Base-by-base conservation (phyloP, 495 filamentous ascomycete genomes). In the Hypoxylon fragiforme region DNA sequence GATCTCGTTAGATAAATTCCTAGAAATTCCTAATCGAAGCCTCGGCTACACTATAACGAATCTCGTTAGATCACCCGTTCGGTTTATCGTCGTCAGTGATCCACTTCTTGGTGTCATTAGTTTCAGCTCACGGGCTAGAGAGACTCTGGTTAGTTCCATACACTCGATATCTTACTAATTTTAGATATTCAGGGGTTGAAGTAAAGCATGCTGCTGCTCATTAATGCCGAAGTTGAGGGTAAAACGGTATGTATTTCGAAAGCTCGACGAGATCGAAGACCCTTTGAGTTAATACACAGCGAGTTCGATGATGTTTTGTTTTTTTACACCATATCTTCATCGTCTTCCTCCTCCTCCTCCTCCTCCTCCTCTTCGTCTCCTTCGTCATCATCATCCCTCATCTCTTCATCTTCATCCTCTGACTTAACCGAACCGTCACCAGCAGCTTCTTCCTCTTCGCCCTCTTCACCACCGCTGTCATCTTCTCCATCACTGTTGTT, bases 401-500 rank as follows among this genome's bases (percentile, higher is more conserved):
- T 40, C 15, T 45, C 44, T 19, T 52, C 50, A 9, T 51, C 26
- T 13, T 39, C 24, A 0, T 21, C 57, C 13, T 34, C 54, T 3
- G 34, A 21, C 14, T 60, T 65, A 36, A 54, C 13, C 1, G 54
- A 45, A 41, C 64, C 67, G 8, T 60, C 64, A 12, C 67, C 63
- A 0, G 38, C 63, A n/a, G 59, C 60, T 14, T 53, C 47, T 43
- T 69, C n/a, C n/a, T n/a, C n/a, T n/a, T n/a, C n/a, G n/a, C n/a
- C n/a, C n/a, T n/a, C n/a, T n/a, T n/a, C n/a, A n/a, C n/a, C 66
- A 1, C 61, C 63, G 7, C 57, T 65, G 4, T 65, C 63, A 6
- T 66, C 62, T 12, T 63, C 62, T 0, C 50, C 54, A 13, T 54
- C 59, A 1, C 9, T 30, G 2, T 45, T 46, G 44, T 22, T 42